Evolutionary conservation across 169 alveolate species (phyloP).

Genomic region (Plasmodium gaboni): DNA sequence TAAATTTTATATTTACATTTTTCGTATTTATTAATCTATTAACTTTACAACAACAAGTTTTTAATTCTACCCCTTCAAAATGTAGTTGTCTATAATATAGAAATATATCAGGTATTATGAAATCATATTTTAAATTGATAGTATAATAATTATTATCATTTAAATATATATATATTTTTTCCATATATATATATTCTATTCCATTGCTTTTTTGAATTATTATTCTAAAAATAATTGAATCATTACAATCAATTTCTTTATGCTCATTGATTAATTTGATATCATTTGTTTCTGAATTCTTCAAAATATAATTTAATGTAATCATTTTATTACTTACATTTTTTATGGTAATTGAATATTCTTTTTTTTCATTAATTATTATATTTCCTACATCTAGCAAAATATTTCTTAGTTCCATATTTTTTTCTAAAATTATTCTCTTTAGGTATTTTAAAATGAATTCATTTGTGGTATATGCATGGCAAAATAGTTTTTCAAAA

Average conservation of each 20-base stretch:
- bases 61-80: conserved; percentile 49
- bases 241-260: conserved; percentile 29
- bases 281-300: conserved; percentile 25
- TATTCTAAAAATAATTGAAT: conserved; percentile 41
- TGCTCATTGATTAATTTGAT: conserved; percentile 11
- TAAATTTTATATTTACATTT: conserved; percentile 52
- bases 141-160: conserved; percentile 55
- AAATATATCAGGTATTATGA: conserved; percentile 45
- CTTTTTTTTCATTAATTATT: conserved; percentile 55
- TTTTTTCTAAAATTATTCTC: conserved; percentile 50
- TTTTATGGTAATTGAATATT: conserved; percentile 12
- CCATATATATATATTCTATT: conserved; percentile 36
- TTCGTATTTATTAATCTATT: conserved; percentile 65
- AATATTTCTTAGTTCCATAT: conserved; percentile 18
- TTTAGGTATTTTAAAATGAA: conserved; percentile 45
- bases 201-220: conserved; percentile 19
- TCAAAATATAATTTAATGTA: conserved; percentile 17
- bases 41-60: conserved; percentile 46
- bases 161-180: conserved; percentile 37
- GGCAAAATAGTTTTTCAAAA: conserved; percentile 51
- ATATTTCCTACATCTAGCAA: conserved; percentile 39
- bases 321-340: conserved; percentile 51
- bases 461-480: conserved; percentile 30
- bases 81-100: conserved; percentile 37
- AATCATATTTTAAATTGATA: conserved; percentile 31